Evolutionary conservation across 345 rosid genomes (phyloP).

Genomic region (Isatis tinctoria): DNA sequence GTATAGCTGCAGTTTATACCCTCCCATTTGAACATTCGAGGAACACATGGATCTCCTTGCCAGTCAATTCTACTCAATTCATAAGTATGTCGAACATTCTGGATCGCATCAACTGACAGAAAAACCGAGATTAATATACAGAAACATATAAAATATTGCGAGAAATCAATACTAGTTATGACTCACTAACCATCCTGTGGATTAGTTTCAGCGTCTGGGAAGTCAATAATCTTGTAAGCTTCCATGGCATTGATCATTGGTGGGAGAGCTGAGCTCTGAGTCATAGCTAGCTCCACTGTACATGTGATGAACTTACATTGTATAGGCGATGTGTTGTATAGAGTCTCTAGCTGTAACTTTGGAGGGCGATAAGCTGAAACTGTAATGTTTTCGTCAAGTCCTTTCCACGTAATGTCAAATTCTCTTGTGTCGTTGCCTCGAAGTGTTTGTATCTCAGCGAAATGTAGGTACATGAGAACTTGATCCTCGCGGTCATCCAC

Average conservation of each 20-base stretch:
- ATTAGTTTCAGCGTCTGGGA: constrained; percentile 19
- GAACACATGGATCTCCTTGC: constrained; percentile 51
- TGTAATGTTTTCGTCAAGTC: background rate
- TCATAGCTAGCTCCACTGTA: background rate
- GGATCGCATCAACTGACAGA: constrained; percentile 29
- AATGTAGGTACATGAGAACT: constrained; percentile 33
- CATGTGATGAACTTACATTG: background rate
- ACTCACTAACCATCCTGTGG: constrained; percentile 14
- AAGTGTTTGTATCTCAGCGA: constrained; percentile 19
- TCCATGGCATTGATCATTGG: constrained; percentile 17
- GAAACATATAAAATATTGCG: background rate
- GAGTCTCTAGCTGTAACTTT: constrained; percentile 7
- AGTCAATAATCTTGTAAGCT: constrained; percentile 6
- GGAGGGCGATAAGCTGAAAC: constrained; percentile 2
- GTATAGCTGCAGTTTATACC: constrained; percentile 38
- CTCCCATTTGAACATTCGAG: constrained; percentile 17
- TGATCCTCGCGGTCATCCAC: background rate
- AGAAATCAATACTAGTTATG: background rate
- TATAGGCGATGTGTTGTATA: constrained; percentile 2
- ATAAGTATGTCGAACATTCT: constrained; percentile 31
- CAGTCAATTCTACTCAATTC: constrained; percentile 26
- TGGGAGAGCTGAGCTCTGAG: constrained; percentile 15
- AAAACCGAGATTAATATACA: background rate
- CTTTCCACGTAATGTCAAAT: constrained; percentile 16
- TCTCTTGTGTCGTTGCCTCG: constrained; percentile 5